Base-by-base conservation (phyloP, 2,329 filamentous ascomycete genomes). In the Aspergillus ochraceoroseus region DNA sequence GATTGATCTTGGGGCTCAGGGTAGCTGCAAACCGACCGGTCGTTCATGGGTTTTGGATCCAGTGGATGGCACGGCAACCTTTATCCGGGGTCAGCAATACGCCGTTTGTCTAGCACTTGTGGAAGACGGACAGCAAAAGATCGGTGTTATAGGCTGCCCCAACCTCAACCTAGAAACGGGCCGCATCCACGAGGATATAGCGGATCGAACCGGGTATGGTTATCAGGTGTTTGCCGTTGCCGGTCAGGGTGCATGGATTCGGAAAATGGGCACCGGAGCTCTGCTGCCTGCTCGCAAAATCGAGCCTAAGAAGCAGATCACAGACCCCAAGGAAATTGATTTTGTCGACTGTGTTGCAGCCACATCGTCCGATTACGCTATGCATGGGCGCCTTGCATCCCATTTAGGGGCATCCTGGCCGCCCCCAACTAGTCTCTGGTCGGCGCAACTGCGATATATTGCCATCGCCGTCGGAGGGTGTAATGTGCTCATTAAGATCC, bases 11-110 rank as follows among this genome's bases (percentile, higher is more conserved):
- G 79, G 79, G 2, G 73, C 68, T 0, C 55, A 63, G 2, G 71
- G 70, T 1, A 48, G 58, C 7, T 63, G 62, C 31, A 61, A 58
- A 4, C 56, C 53, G 46, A 65, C 49, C 45, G 70, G 60, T 2
- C 63, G 72, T 1, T 70, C 76, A 36, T 83, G 79, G 79, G 72
- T 79, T 19, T 71, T 83, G 56, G 79, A 83, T 53, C 79, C 79
- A 0, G 74, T 83, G 5, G 79, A 83, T 49, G 79, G 79, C 19
- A 83, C 79, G 1, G 74, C 73, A 11, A 75, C 77, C 0, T 83
- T 80, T 43, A 72, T 83, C 48, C 63, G 64, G 26, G 75, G 75
- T 2, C 70, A 78, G 58, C 79, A 83, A 60, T 83, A 82, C 44
- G 79, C 74, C 2, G 76, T 83, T 3, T 76, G 76, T 44, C 62